Conservation (phyloP, 148 eudicot genomes). For the Rhododendron molle region DNA sequence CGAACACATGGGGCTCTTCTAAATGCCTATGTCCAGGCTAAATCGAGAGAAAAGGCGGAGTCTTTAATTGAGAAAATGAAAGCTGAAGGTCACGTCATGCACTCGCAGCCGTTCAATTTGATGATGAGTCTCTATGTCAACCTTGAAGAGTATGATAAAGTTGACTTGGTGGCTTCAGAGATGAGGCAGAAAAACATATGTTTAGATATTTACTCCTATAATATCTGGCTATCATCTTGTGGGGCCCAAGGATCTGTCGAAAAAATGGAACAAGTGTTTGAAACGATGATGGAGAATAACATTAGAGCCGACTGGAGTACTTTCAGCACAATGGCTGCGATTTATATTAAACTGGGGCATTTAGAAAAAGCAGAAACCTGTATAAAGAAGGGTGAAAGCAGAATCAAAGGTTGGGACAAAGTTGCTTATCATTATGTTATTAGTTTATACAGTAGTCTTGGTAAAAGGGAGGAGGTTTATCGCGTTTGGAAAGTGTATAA, state of each 20-base stretch:
- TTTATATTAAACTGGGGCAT: conserved; percentile 52
- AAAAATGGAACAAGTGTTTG: conserved; percentile 67
- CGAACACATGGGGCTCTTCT: conserved; percentile 77
- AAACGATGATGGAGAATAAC: conserved; percentile 42
- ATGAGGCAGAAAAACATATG: conserved; percentile 54
- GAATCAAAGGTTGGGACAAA: conserved; percentile 49
- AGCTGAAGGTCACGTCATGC: conserved; percentile 39
- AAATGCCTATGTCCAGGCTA: conserved; percentile 71
- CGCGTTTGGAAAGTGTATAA: conserved; percentile 72
- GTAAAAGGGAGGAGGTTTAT: conserved; percentile 65
- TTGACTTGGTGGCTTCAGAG: conserved; percentile 52
- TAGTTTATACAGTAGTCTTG: conserved; percentile 59
- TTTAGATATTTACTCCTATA: conserved; percentile 66
- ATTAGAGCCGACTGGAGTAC: conserved; percentile 69
- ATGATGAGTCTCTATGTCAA: conserved; percentile 93
- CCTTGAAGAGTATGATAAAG: conserved; percentile 50
- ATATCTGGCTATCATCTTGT: conserved; percentile 76
- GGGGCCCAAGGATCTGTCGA: conserved; percentile 56
- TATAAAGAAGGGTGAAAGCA: conserved; percentile 54
- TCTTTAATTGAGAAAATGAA: conserved; percentile 55
- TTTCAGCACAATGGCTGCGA: conserved; percentile 69
- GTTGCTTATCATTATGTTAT: conserved; percentile 72
- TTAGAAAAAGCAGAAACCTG: conserved; percentile 55
- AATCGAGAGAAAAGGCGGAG: conserved; percentile 61
- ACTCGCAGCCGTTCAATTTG: conserved; percentile 70